Evolutionary conservation across 2,329 filamentous ascomycete genomes (phyloP).

Genomic region (Kalaharituber pfeilii): DNA sequence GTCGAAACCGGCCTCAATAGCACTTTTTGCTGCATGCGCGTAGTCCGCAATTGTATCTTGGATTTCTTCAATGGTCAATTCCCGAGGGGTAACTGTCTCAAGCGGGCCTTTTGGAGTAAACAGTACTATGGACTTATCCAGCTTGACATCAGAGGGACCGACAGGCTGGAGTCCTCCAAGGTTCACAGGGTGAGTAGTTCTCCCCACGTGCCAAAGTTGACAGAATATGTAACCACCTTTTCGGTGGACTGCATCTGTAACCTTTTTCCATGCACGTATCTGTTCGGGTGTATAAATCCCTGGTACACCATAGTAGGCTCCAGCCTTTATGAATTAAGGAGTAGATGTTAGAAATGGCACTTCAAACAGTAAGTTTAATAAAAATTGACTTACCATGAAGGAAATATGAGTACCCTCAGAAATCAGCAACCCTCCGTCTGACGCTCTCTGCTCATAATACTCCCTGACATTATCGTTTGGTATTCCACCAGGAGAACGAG

Average conservation of each 20-base stretch:
- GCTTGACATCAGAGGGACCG: constrained; percentile 7
- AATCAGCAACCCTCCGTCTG: constrained; percentile 39
- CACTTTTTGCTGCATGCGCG: constrained; percentile 25
- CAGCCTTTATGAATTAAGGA: constrained; percentile 26
- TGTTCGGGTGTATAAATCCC: constrained; percentile 42
- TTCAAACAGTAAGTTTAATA: background rate
- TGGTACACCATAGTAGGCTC: constrained; percentile 36
- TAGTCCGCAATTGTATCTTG: constrained; percentile 27
- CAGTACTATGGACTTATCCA: constrained; percentile 1
- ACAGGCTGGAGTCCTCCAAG: constrained; percentile 10
- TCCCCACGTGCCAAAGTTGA: constrained; percentile 46
- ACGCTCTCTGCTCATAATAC: constrained; percentile 39
- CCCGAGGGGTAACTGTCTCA: constrained; percentile 7
- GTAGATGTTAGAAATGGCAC: background rate
- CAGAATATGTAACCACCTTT: constrained; percentile 43
- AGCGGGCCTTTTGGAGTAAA: constrained; percentile 8
- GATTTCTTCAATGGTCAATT: constrained; percentile 25
- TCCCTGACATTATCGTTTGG: constrained; percentile 31
- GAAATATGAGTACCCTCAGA: constrained; percentile 40
- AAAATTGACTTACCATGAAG: constrained; percentile 23
- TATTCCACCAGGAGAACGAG: constrained; percentile 34
- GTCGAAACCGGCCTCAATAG: constrained; percentile 39
- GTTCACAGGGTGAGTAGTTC: constrained; percentile 30
- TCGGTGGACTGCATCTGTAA: constrained; percentile 45
- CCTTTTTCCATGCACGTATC: constrained; percentile 40